phyloP scores from a whole-genome alignment of 148 eudicot genomes.

The Vaccinium myrtillus region DNA sequence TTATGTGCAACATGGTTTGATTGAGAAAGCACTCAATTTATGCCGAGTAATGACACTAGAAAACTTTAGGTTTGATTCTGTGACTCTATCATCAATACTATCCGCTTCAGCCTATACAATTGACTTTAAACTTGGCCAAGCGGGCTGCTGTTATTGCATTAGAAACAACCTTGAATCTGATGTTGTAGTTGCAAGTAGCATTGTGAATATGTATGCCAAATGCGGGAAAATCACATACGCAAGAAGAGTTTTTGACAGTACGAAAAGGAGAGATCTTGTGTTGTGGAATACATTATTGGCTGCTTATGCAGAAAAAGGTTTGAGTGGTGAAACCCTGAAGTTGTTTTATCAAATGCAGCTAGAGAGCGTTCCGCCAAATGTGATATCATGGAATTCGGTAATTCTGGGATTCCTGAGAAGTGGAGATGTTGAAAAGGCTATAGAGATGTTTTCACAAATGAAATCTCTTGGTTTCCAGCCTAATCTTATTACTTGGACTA shows the following conservation, averaged over 20 bases:
- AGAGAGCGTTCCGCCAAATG: slow-evolving; percentile 36
- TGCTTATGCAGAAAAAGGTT: slow-evolving; percentile 47
- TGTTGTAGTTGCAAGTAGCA: slow-evolving; percentile 39
- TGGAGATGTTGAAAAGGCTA: slow-evolving; percentile 44
- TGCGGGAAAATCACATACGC: slow-evolving; percentile 35
- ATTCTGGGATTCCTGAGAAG: slow-evolving; percentile 37
- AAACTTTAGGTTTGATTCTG: slow-evolving; percentile 47
- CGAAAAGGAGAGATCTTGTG: slow-evolving; percentile 39
- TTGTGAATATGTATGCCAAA: slow-evolving; percentile 53
- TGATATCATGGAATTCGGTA: slow-evolving; percentile 50
- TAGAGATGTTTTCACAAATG: slow-evolving; percentile 43
- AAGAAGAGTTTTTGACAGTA: slow-evolving; percentile 38
- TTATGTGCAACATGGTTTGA: slow-evolving; percentile 41
- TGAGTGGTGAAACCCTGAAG: slow-evolving; percentile 44
- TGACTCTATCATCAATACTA: slow-evolving; percentile 43
- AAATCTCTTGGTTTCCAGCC: slow-evolving; percentile 32
- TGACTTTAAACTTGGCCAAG: slow-evolving; percentile 42
- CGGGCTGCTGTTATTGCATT: slow-evolving; percentile 46
- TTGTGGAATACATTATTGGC: slow-evolving; percentile 58
- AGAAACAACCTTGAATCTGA: slow-evolving; percentile 39
- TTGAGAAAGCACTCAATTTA: slow-evolving; percentile 28
- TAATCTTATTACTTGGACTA: slow-evolving; percentile 47
- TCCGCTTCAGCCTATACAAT: slow-evolving; percentile 35
- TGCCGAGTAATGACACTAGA: slow-evolving; percentile 45
- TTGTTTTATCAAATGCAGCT: slow-evolving; percentile 51